phyloP scores from a whole-genome alignment of 2,329 filamentous ascomycete genomes.

The Diaporthe velutina region DNA sequence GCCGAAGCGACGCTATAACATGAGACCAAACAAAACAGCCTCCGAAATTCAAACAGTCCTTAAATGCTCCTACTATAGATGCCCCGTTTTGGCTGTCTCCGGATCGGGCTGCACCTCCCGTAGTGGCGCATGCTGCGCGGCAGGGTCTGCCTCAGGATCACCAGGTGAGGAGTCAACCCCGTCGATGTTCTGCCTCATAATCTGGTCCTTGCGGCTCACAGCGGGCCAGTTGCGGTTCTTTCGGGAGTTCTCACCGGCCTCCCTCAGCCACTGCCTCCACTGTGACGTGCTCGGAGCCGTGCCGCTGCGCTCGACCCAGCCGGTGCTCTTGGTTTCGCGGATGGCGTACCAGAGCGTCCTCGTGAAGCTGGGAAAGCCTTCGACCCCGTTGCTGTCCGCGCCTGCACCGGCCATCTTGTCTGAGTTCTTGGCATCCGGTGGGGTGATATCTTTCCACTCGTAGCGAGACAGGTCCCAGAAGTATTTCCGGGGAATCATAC shows the following conservation, averaged over 20 bases:
- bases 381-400: conserved; percentile 43
- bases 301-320: conserved; percentile 66
- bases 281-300: conserved; percentile 64
- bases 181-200: conserved; percentile 54
- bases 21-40: conserved; percentile 15
- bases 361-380: conserved; percentile 64
- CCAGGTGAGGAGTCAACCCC: conserved; percentile 28
- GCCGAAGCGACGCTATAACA: not conserved
- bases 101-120: conserved; percentile 33
- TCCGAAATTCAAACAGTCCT: not conserved
- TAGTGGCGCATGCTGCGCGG: conserved; percentile 38
- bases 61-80: not conserved
- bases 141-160: conserved; percentile 29
- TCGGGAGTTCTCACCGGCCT: conserved; percentile 58
- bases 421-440: conserved; percentile 45
- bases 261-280: conserved; percentile 67
- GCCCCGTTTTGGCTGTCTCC: conserved; percentile 8
- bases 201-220: conserved; percentile 62
- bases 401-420: conserved; percentile 48
- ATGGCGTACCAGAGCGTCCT: conserved; percentile 71
- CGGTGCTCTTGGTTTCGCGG: conserved; percentile 62
- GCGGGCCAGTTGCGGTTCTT: conserved; percentile 57
- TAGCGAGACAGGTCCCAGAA: conserved; percentile 69
- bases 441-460: conserved; percentile 43
- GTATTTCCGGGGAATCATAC: conserved; percentile 59